A percentile compares a stretch with the other conserved stretches of the same genome.
Evolutionary conservation across 2,329 filamentous ascomycete genomes (phyloP).

Genomic region (Sclerotinia spermophila): DNA sequence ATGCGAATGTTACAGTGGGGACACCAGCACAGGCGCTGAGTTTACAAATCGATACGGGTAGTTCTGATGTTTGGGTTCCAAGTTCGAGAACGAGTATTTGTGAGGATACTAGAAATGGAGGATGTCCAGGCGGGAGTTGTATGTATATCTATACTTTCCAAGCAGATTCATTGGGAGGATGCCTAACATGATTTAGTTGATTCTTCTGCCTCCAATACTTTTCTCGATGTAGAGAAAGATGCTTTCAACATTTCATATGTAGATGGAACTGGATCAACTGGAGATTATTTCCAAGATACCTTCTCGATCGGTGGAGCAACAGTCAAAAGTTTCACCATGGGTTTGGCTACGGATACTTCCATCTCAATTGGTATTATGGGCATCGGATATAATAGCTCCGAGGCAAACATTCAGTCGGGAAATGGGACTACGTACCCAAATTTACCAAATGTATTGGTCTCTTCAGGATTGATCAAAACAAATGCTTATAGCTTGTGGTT

Average conservation of each 20-base stretch:
- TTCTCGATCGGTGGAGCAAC: slow-evolving; percentile 49
- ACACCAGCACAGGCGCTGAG: slow-evolving; percentile 53
- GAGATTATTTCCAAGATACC: slow-evolving; percentile 56
- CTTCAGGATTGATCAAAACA: slow-evolving; percentile 44
- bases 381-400: slow-evolving; percentile 48
- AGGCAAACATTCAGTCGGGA: slow-evolving; percentile 47
- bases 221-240: slow-evolving; percentile 40
- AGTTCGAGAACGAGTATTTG: slow-evolving; percentile 37
- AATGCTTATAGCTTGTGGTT: slow-evolving; percentile 42
- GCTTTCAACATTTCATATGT: slow-evolving; percentile 61
- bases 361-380: slow-evolving; percentile 56
- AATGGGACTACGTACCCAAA: slow-evolving; percentile 41
- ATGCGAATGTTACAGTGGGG: slow-evolving; percentile 53
- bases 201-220: slow-evolving; percentile 47
- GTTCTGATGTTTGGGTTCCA: slow-evolving; percentile 58
- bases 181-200: slow-evolving; percentile 43
- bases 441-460: slow-evolving; percentile 37
- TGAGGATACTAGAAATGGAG: slow-evolving; percentile 36
- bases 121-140: slow-evolving; percentile 48
- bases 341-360: slow-evolving; percentile 48
- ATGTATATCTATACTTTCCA: slow-evolving; percentile 31
- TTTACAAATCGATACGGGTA: slow-evolving; percentile 60
- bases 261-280: slow-evolving; percentile 50
- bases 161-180: background rate
- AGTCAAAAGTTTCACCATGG: slow-evolving; percentile 52